Percentiles rank a stretch among this genome's conserved stretches.
These are phyloP conservation scores for Benincasa hispida DNA, from an alignment of 306 rosid species.

Conservation along the genomic window DNA sequence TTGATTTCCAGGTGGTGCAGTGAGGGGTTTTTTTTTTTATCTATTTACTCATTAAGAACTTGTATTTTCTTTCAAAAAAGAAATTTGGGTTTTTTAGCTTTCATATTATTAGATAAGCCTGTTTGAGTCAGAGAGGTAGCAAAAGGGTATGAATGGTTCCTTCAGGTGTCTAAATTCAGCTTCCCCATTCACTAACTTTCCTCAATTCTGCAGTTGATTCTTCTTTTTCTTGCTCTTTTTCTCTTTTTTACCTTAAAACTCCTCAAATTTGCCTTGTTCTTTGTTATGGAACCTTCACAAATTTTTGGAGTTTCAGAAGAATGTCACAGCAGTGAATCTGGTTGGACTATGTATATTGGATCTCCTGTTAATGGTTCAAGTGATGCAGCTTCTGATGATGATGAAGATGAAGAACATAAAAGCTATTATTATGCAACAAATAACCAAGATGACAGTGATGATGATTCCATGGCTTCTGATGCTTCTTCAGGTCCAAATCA, in stretches of 20 bases:
- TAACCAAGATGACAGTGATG: conserved; percentile 54
- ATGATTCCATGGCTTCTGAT: conserved; percentile 97
- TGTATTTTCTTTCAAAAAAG: not conserved
- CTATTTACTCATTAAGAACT: conserved; percentile 15
- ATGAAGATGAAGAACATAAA: not conserved
- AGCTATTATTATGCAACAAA: not conserved
- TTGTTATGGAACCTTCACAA: conserved; percentile 53
- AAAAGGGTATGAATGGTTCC: conserved; percentile 6
- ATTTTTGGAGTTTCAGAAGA: conserved; percentile 54
- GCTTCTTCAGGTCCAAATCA: conserved; percentile 87
- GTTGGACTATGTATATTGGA: conserved; percentile 96
- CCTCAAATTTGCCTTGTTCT: not conserved
- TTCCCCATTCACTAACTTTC: conserved; percentile 13
- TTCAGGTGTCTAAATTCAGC: conserved; percentile 19
- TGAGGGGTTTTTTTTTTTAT: conserved; percentile 16
- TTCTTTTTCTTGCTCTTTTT: not conserved
- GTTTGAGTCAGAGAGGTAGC: conserved; percentile 11
- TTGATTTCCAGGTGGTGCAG: conserved; percentile 57
- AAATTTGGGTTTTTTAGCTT: conserved; percentile 5
- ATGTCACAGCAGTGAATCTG: conserved; percentile 91
- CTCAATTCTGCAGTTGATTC: not conserved
- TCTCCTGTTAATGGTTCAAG: conserved; percentile 33
- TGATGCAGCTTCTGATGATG: not conserved
- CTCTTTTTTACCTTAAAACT: not conserved
- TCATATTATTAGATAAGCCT: not conserved